Base-by-base conservation (phyloP, 345 rosid species). In the Lumnitzera littorea region DNA sequence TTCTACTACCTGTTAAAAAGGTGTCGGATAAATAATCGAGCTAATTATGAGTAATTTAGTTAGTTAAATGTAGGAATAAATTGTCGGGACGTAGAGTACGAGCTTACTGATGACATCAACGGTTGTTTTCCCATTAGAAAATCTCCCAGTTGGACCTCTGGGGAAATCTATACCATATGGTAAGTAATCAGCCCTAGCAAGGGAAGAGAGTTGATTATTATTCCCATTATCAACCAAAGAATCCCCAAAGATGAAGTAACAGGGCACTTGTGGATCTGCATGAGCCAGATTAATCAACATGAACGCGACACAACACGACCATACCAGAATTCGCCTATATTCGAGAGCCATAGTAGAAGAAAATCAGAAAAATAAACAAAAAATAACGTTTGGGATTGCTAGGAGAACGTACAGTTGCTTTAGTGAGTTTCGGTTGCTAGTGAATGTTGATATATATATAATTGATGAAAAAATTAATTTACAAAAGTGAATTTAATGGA, bases 211-310 rank as follows among this genome's bases (percentile, higher is more conserved):
- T 36, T 52, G 65, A 58, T 91, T 91, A 71, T 91, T 91, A 68
- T 91, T 91, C 62, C 98, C 98, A 69, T 78, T 86, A 46, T 91
- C 98, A n/a, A 86, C 95, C 80, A 91, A 71, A 20, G 98, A 91
- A 60, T 91, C 98, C 56, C 98, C 98, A 54, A 91, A 91, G 56
- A 88, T 71, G 68, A 88, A 91, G 78, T 77, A 88, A 66, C 96
- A 84, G 27, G 98, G 96, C 29, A 72, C 96, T 60, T 81, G 85
- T 2, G 89, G 89, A 11, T 67, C 82, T 25, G 75, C 87, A 49
- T 41, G 65, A 16, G 55, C 74, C 3, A 58, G 69, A 48, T 54
- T 61, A 24, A 60, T 27, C 53, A 67, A 43, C 23, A 25, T 12
- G 9, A 13, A 5, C 59, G 70, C 51, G 50, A 58, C 27, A 36